Base-by-base conservation (phyloP, 2,329 filamentous ascomycete species). In the Pseudocercospora macadamiae region DNA sequence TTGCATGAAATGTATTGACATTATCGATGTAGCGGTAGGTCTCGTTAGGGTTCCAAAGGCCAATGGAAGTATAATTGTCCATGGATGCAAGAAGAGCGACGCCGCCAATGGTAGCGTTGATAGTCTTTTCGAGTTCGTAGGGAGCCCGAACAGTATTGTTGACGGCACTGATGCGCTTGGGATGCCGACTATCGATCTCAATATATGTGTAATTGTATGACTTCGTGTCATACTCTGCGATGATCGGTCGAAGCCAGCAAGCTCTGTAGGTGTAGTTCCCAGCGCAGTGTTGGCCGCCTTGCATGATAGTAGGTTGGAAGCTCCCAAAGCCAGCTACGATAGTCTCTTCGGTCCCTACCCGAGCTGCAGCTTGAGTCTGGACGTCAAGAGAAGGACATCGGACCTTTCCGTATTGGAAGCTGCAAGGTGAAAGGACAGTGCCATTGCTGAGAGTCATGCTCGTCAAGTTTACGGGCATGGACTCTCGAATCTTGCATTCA, bases 171-270 rank as follows among this genome's bases (percentile, higher is more conserved):
- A 49, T 3, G 16, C 10, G 14, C 2, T 32, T n/a, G 6, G 54
- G 44, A 7, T 21, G 3, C 10, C 37, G 37, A 16, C 18, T 25
- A 16, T 44, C 36, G 34, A 54, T 12, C 7, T 26, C 36, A 3
- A 55, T 30, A 10, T 16, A 37, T 14, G 44, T 37, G 32, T 55
- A 19, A 21, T 49, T 49, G 21, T 51, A 37, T 2, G 54, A 39
- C 42, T 18, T 37, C 2, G 48, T 25, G 12, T 37, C 25, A 26
- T 52, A 57, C 23, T 57, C 48, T 10, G 47, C 47, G 16, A 45
- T 47, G 21, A 37, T 39, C 8, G 48, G 42, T n/a, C 48, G n/a
- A n/a, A 57, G 44, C n/a, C 47, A 44, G 21, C 55, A 57, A 8
- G 37, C 39, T 18, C 34, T 57, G 21, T 36, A 37, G n/a, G 26